Base-by-base conservation (phyloP, 164 flowering plant species). In the Piper betle region DNA sequence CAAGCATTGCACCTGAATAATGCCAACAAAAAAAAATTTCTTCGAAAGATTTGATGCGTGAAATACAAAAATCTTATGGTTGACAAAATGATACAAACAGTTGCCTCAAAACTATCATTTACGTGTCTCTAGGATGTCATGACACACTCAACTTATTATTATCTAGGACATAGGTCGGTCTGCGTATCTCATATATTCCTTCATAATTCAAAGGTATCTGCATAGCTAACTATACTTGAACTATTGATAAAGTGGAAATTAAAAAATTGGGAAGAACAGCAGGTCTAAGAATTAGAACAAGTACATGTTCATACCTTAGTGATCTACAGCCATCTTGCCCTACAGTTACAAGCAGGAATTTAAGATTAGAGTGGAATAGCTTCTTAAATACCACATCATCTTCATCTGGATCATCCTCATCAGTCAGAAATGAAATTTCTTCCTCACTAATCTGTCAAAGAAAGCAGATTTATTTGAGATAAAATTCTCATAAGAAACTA, bases 321-420 rank as follows among this genome's bases (percentile, higher is more conserved):
- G 68, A 87, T 79, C 91, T 80, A 73, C 94, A 87, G 37, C 91
- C 94, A 10, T 72, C 68, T 41, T 80, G 41, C 19, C 91, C 94
- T 77, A 80, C 88, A 54, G 85, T 81, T 43, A 87, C 87, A 55
- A 87, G 57, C 71, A 87, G 71, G 60, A 87, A 83, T 76, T 80
- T 83, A 41, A 87, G 84, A 57, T 79, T 79, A 6, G 88, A 83
- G 68, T 78, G 87, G 65, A 75, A 87, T 59, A 87, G 87, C 72
- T 83, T 79, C 62, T 70, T 62, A 41, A 84, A 59, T 70, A 86
- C 94, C 62, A 87, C 90, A 48, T 82, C 68, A 68, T 84, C 84
- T 64, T 84, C 86, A 74, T 73, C 54, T 62, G 86, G 86, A 78
- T 83, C 91, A 71, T 80, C 84, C 46, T 82, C 85, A 37, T 79